Conservation (phyloP, 2,329 filamentous ascomycete species). For the Sphaerulina musiva region DNA sequence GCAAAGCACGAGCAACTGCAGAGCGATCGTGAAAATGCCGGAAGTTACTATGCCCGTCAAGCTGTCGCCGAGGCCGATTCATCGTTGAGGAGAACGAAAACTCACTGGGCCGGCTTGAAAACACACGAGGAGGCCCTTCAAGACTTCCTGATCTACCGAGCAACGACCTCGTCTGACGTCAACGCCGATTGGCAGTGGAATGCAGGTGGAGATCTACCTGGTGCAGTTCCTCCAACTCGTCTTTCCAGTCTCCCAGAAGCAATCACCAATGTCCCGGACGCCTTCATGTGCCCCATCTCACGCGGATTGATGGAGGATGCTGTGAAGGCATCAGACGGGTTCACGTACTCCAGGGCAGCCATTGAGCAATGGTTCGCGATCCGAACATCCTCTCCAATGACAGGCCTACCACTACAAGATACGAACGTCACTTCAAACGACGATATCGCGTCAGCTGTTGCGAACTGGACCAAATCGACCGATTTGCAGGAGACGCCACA, state of each 20-base stretch:
- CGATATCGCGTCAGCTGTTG: conserved; percentile 20
- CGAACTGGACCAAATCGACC: conserved; percentile 22
- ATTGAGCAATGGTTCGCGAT: conserved; percentile 35
- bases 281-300: conserved; percentile 32
- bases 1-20: conserved; percentile 12
- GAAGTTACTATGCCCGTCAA: conserved; percentile 1
- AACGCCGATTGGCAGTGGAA: conserved; percentile 26
- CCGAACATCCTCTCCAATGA: conserved; percentile 29
- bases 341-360: conserved; percentile 33
- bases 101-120: conserved; percentile 16
- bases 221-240: conserved; percentile 1
- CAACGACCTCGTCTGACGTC: conserved; percentile 13
- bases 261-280: conserved; percentile 22
- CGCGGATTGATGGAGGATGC: conserved; percentile 33
- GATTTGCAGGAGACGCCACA: conserved; percentile 1
- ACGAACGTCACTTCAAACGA: conserved; percentile 24
- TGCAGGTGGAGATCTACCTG: conserved; percentile 23
- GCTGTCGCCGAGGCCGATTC: background rate
- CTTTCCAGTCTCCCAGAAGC: conserved; percentile 18
- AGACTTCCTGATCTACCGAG: conserved; percentile 28
- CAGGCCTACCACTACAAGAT: conserved; percentile 26
- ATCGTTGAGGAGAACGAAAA: conserved; percentile 9
- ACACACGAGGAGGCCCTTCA: conserved; percentile 24
- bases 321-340: conserved; percentile 31
- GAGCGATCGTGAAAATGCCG: background rate